A percentile compares a stretch with the other conserved stretches of the same genome.
Evolutionary conservation across 495 filamentous ascomycete species (phyloP).

Genomic region (Penicillium paradoxum): DNA sequence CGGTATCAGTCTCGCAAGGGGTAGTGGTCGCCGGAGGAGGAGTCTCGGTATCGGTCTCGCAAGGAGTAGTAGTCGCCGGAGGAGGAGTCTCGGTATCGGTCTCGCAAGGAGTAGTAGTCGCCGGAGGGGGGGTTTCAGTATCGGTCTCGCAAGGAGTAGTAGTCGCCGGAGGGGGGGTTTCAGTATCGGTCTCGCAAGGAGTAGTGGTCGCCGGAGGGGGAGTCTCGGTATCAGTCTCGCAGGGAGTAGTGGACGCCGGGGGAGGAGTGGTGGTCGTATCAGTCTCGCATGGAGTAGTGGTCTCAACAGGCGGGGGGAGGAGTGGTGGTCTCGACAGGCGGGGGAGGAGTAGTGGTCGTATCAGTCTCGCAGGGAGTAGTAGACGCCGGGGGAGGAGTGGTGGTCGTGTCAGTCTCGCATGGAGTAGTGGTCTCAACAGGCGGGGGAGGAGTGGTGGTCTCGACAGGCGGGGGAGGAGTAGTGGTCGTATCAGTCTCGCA

Average conservation of each 20-base stretch:
- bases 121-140: constrained; percentile 1
- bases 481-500: constrained; percentile 3
- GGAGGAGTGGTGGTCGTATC: constrained; percentile 1
- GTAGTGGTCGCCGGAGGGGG: background rate
- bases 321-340: background rate
- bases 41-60: constrained; percentile 1
- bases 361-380: constrained; percentile 12
- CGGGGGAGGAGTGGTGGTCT: constrained; percentile 6
- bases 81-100: background rate
- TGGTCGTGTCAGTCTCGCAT: constrained; percentile 8
- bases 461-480: background rate
- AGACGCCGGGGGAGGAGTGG: background rate
- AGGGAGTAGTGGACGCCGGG: constrained; percentile 2
- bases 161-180: background rate
- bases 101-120: constrained; percentile 2
- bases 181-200: constrained; percentile 7
- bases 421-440: constrained; percentile 7
- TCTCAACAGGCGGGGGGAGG: background rate
- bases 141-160: constrained; percentile 7
- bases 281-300: constrained; percentile 7
- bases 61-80: background rate
- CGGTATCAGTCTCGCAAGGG: constrained; percentile 4
- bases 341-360: background rate
- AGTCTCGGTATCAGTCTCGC: constrained; percentile 2
- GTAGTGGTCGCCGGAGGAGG: background rate